Evolutionary conservation across 164 flowering plant genomes (phyloP), one percentile per base, ranked within the genome.

Genomic region (Echeveria elegans): DNA sequence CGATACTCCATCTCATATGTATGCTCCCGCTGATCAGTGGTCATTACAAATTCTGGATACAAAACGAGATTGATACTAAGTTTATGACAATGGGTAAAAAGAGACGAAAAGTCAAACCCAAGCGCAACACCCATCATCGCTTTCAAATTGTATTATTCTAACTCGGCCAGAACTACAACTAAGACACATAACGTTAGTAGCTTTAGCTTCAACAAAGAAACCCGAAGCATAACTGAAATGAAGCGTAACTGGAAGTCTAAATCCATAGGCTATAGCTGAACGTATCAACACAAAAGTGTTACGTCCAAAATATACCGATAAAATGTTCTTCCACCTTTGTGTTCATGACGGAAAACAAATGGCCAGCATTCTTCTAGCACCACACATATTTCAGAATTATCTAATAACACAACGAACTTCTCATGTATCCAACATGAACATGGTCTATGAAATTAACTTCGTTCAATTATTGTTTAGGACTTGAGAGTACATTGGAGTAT

Each of bases 1-100:
- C 88, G 85, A 61, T 67, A 82, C 72, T 92, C 92, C 71, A 95
- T 80, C 48, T 83, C 90, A 72, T 81, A 74, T 65, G 89, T 90
- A 82, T 95, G 99, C 76, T 83, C 84, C 77, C 68, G 79, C 69
- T 95, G 99, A 62, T 89, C 82, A 73, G 82, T 84, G 15, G 96
- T 89, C 85, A 92, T 78, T 14, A 84, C 87, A 79, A 92, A 91
- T 78, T 92, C 99, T 95, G 68, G 45, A 69, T 70, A 30, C 26
- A 61, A 50, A 23, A 26, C 43, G 60, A 24, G 16, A 38, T n/a
- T n/a, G n/a, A n/a, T n/a, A n/a, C n/a, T n/a, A 40, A n/a, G n/a
- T 40, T 61, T 32, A 53, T 26, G 60, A 69, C 32, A 29, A 60
- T 31, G 11, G 64, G 34, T n/a, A 14, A 29, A 24, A 38, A 16